Evolutionary conservation across 2,329 filamentous ascomycete genomes (phyloP).

Genomic region (Boeremia lycopersici): DNA sequence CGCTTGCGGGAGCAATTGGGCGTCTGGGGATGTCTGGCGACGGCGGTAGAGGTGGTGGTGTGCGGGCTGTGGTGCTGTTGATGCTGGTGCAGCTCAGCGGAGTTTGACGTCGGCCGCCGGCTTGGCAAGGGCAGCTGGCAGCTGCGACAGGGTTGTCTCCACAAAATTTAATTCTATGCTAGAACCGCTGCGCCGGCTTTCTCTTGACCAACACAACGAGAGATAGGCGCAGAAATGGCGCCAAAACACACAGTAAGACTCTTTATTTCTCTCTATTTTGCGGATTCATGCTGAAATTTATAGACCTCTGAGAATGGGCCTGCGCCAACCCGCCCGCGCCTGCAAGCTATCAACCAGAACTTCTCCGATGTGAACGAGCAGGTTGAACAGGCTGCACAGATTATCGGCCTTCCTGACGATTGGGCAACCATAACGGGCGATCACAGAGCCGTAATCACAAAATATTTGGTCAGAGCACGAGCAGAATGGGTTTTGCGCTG

Average conservation of each 20-base stretch:
- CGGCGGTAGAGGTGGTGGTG: constrained; percentile 14
- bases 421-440: constrained; percentile 29
- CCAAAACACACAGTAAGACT: constrained; percentile 23
- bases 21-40: constrained; percentile 26
- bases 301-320: constrained; percentile 21
- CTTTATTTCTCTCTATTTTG: rapidly evolving
- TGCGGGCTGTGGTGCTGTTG: constrained; percentile 30
- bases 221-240: constrained; percentile 30
- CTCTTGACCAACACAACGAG: constrained; percentile 21
- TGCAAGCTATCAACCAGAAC: constrained; percentile 49
- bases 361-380: constrained; percentile 46
- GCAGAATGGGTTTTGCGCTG: constrained; percentile 72
- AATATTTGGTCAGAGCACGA: constrained; percentile 41
- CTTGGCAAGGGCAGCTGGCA: constrained; percentile 33
- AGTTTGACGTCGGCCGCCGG: constrained; percentile 30
- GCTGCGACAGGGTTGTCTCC: constrained; percentile 8
- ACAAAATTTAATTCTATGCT: constrained; percentile 17
- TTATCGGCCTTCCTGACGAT: constrained; percentile 45
- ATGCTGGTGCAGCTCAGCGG: constrained; percentile 26
- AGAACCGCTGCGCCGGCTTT: constrained; percentile 27
- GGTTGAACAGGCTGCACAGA: constrained; percentile 49
- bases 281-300: not conserved
- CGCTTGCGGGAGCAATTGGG: constrained; percentile 37
- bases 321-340: constrained; percentile 44
- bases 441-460: constrained; percentile 15